Percentiles rank a stretch among this genome's conserved stretches.
Evolutionary conservation across 2,329 filamentous ascomycete genomes (phyloP).

Genomic region (Talaromyces sp.): DNA sequence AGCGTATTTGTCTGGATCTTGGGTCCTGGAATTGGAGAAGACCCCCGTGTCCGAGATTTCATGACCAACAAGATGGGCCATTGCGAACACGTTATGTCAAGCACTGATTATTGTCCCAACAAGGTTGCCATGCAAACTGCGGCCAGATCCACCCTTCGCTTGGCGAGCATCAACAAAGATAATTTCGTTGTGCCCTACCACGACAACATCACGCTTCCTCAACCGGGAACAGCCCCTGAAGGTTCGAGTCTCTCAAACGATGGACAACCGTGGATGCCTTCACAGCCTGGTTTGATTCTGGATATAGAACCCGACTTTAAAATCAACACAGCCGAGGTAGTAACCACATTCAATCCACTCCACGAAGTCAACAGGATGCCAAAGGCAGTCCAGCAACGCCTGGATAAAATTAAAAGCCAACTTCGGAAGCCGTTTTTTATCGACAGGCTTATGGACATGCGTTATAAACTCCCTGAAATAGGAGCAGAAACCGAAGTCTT

Average conservation of each 20-base stretch:
- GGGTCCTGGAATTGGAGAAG: slow-evolving; percentile 58
- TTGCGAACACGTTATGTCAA: slow-evolving; percentile 71
- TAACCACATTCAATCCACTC: slow-evolving; percentile 20
- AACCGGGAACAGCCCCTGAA: slow-evolving; percentile 21
- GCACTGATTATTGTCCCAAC: slow-evolving; percentile 68
- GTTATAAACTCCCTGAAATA: slow-evolving; percentile 55
- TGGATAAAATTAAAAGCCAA: slow-evolving; percentile 21
- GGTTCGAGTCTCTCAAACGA: slow-evolving; percentile 10
- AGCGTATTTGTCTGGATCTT: slow-evolving; percentile 75
- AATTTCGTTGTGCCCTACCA: slow-evolving; percentile 67
- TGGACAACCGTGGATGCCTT: not conserved
- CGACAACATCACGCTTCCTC: slow-evolving; percentile 49
- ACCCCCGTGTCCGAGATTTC: slow-evolving; percentile 62
- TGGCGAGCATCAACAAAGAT: slow-evolving; percentile 66
- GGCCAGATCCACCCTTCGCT: slow-evolving; percentile 59
- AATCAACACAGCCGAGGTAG: slow-evolving; percentile 25
- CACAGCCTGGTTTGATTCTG: slow-evolving; percentile 10
- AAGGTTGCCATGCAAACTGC: slow-evolving; percentile 64
- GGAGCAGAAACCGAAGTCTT: slow-evolving; percentile 74
- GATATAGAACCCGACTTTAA: slow-evolving; percentile 40
- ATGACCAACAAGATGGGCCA: slow-evolving; percentile 53
- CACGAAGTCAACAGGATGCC: slow-evolving; percentile 18
- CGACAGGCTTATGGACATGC: slow-evolving; percentile 38
- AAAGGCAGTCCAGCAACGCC: slow-evolving; percentile 22
- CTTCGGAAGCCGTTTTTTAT: slow-evolving; percentile 24